Conservation (phyloP, 805 yeast genomes). For the Monosporozyma siamensis region DNA sequence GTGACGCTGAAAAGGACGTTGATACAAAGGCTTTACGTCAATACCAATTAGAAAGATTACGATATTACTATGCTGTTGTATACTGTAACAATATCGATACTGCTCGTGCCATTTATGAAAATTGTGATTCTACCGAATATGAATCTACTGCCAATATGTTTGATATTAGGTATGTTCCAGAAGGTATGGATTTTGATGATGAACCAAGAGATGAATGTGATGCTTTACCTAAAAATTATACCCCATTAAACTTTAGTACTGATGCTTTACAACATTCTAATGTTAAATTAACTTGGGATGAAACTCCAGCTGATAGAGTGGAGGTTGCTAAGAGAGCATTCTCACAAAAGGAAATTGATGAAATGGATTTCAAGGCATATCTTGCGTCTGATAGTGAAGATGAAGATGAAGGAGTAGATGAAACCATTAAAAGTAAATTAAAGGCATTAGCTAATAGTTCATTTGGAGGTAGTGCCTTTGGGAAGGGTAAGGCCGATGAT, state of each 20-base stretch:
- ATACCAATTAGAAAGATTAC: slow-evolving; percentile 84
- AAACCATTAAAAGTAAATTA: slow-evolving; percentile 46
- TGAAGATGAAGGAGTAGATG: slow-evolving; percentile 36
- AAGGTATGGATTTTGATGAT: slow-evolving; percentile 79
- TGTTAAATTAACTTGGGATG: slow-evolving; percentile 97
- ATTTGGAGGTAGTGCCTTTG: slow-evolving; percentile 28
- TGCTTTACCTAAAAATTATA: slow-evolving; percentile 65
- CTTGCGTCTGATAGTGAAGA: slow-evolving; percentile 69
- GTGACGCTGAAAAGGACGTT: slow-evolving; percentile 73
- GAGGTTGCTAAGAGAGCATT: slow-evolving; percentile 72
- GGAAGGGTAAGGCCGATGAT: slow-evolving; percentile 36
- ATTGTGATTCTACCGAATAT: slow-evolving; percentile 90
- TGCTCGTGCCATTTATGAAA: slow-evolving; percentile 66
- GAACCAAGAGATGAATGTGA: slow-evolving; percentile 66
- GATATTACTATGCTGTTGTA: slow-evolving; percentile 89
- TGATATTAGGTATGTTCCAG: slow-evolving; percentile 88
- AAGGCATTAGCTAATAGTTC: slow-evolving; percentile 44
- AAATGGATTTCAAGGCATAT: slow-evolving; percentile 87
- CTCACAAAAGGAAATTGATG: slow-evolving; percentile 79
- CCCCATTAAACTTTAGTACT: slow-evolving; percentile 74
- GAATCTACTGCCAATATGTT: slow-evolving; percentile 93
- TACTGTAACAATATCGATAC: slow-evolving; percentile 67
- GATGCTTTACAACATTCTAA: slow-evolving; percentile 95
- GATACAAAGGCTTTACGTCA: slow-evolving; percentile 76
- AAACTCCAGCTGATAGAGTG: slow-evolving; percentile 84